Percentiles rank a stretch among this genome's conserved stretches.
phyloP scores from a whole-genome alignment of 257 asterid genomes.

The Plantago major region DNA sequence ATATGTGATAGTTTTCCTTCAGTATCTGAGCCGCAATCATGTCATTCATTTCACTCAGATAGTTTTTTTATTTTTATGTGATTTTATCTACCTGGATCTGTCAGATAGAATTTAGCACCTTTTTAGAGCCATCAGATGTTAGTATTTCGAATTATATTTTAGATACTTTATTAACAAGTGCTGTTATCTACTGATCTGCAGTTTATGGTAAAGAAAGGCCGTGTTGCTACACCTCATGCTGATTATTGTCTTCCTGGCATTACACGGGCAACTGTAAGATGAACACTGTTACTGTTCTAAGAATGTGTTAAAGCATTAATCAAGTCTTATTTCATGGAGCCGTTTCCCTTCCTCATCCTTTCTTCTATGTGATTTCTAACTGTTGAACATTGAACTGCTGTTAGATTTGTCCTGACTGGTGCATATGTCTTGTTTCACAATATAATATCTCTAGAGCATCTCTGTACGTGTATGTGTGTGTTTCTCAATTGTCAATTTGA shows the following conservation, averaged over 20 bases:
- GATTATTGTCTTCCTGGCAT: constrained; percentile 93
- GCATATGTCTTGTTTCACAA: neutral
- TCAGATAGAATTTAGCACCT: constrained; percentile 5
- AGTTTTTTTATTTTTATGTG: neutral
- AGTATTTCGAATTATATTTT: neutral
- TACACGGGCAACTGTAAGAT: constrained; percentile 82
- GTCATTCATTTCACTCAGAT: neutral
- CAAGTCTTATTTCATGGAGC: neutral
- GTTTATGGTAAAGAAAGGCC: constrained; percentile 82
- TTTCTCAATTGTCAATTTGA: neutral
- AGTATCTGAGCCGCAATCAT: constrained; percentile 1
- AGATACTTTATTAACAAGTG: constrained; percentile 1
- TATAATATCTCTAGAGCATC: no score
- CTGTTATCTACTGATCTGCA: constrained; percentile 29
- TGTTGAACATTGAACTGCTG: no score
- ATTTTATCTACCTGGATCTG: constrained; percentile 9
- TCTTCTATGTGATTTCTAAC: neutral
- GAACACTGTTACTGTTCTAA: constrained; percentile 8
- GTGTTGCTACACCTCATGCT: constrained; percentile 70
- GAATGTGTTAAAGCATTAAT: constrained; percentile 6
- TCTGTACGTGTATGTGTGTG: no score
- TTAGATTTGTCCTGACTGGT: no score
- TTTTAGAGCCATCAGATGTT: constrained; percentile 1
- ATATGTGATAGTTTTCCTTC: neutral
- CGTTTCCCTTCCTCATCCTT: neutral